These are phyloP conservation scores for Tulasnella sp. DNA, from an alignment of 768 basidiomycete species.

Conservation along the genomic window DNA sequence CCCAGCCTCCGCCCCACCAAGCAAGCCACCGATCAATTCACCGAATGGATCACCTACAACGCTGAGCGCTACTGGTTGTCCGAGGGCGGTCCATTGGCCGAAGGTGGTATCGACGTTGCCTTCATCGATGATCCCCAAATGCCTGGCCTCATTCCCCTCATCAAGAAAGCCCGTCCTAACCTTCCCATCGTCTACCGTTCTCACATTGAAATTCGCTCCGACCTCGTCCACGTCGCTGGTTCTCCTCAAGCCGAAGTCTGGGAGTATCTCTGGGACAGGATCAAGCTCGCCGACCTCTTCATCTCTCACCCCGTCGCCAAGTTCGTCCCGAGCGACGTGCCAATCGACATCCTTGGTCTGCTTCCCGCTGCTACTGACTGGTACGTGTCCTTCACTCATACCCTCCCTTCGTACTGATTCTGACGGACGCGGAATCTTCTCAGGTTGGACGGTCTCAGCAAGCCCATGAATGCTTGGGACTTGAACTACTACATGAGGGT, in stretches of 20 bases:
- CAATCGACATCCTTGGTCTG: conserved; percentile 53
- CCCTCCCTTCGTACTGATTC: conserved; percentile 22
- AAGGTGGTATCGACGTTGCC: conserved; percentile 74
- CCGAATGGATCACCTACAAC: conserved; percentile 71
- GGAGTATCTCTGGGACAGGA: conserved; percentile 92
- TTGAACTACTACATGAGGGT: conserved; percentile 84
- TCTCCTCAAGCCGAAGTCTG: conserved; percentile 88
- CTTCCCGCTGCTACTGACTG: conserved; percentile 81
- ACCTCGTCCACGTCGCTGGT: conserved; percentile 67
- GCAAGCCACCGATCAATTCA: conserved; percentile 67
- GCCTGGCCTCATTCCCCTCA: conserved; percentile 87
- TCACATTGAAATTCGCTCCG: conserved; percentile 84
- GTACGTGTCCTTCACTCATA: conserved; percentile 35
- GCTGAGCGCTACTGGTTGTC: conserved; percentile 73
- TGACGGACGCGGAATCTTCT: not conserved
- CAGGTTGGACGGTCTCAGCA: conserved; percentile 91
- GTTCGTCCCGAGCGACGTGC: conserved; percentile 84
- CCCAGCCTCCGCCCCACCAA: conserved; percentile 66
- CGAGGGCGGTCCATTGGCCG: conserved; percentile 71
- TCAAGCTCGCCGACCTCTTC: conserved; percentile 81
- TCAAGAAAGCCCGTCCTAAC: conserved; percentile 71
- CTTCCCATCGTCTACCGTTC: conserved; percentile 88
- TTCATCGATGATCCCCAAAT: conserved; percentile 71
- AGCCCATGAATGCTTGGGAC: conserved; percentile 29
- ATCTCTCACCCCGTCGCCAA: conserved; percentile 90